Percentiles rank a stretch among this genome's conserved stretches.
Conservation (phyloP, 306 rosid species). For the Malus sieversii region DNA sequence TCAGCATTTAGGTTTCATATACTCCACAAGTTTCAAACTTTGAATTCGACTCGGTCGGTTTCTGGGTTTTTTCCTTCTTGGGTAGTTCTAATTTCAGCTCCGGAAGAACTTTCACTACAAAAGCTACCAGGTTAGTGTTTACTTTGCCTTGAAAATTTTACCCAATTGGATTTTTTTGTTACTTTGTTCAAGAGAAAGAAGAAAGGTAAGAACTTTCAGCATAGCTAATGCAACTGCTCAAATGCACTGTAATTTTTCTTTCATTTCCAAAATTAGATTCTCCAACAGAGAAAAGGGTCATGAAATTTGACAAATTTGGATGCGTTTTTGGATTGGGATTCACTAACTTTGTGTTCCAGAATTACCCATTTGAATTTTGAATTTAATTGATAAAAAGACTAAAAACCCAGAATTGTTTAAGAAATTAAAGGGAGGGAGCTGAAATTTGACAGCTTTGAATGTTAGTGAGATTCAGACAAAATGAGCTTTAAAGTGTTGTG, state of each 20-base stretch:
- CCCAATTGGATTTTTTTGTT: constrained; percentile 9
- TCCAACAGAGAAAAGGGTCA: background rate
- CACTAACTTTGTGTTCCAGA: constrained; percentile 16
- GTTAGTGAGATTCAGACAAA: constrained; percentile 49
- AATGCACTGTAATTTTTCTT: background rate
- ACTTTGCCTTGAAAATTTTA: background rate
- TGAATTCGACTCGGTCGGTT: constrained; percentile 16
- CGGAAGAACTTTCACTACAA: background rate
- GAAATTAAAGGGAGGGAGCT: background rate
- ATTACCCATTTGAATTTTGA: background rate
- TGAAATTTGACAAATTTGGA: constrained; percentile 33
- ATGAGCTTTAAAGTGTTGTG: constrained; percentile 19
- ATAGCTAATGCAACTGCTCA: constrained; percentile 3
- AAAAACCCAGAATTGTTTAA: background rate
- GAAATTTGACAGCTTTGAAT: constrained; percentile 33
- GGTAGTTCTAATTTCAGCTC: constrained; percentile 18
- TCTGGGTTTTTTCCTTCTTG: constrained; percentile 11
- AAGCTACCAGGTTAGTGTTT: constrained; percentile 7
- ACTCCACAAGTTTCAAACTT: constrained; percentile 14
- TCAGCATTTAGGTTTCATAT: constrained; percentile 21
- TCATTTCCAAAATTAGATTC: background rate
- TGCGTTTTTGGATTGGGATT: constrained; percentile 42
- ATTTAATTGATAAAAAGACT: background rate
- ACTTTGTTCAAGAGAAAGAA: constrained; percentile 6
- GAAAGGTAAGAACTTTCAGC: constrained; percentile 9